Base-by-base conservation (phyloP, 2,329 filamentous ascomycete species). In the Xylariaceae sp. region DNA sequence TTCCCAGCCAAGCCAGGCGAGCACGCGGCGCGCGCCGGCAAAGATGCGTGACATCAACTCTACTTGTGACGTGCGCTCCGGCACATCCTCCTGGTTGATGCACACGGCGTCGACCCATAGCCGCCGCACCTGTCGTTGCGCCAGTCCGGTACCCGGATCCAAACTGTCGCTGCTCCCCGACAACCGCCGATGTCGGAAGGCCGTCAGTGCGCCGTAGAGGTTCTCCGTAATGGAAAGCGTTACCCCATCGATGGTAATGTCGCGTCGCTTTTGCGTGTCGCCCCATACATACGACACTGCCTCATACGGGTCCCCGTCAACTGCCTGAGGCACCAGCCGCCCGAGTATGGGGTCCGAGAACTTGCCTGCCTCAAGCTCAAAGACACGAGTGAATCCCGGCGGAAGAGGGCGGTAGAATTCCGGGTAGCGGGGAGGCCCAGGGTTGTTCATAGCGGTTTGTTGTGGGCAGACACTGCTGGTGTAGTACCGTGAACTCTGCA, bases 1-100 rank as follows among this genome's bases (percentile, higher is more conserved):
- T 6, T 53, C 50, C 50, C 50, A 53, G 34, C 50, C 50, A 5
- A 53, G 50, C 50, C 50, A 53, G 12, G 50, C 50, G 7, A 53
- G 50, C 17, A 53, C 50, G n/a, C 50, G 50, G 24, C 41, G 24
- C 19, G 50, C 50, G 31, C 50, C 50, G 16, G 50, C 50, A 39
- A 53, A 53, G 41, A 53, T 46, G 41, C 50, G 50, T 29, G 40
- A 31, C 50, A 53, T 53, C 40, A 53, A 40, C 50, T 53, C 50
- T 17, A 53, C 33, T 40, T 53, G 50, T 19, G 41, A 53, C 33
- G 50, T 53, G 17, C 50, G 50, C 24, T 53, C 50, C 31, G 23
- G 17, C 23, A 46, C 21, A 40, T 53, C 40, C 24, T 45, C 50
- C 31, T 53, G 50, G 26, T 53, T 53, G 40, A 53, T 53, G 34